Conservation (phyloP, 2,329 filamentous ascomycete species). For the Ophiostoma populinum region DNA sequence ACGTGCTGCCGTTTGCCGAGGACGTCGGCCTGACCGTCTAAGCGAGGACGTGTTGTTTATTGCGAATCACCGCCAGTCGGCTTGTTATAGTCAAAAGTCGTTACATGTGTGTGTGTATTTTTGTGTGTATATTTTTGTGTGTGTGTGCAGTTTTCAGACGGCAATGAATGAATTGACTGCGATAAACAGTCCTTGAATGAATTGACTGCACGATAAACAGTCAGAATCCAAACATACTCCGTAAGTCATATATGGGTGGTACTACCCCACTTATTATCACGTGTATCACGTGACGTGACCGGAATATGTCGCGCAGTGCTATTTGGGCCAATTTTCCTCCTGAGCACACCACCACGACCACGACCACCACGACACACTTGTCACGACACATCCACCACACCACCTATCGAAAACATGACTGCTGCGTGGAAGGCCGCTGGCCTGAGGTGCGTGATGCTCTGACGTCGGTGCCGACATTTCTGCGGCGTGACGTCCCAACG, state of each 20-base stretch:
- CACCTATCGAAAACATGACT: constrained; percentile 54
- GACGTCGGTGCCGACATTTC: no score
- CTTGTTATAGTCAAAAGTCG: no score
- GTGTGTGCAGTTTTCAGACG: no score
- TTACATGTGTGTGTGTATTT: not conserved
- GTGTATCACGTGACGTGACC: constrained; percentile 7
- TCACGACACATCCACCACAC: constrained; percentile 4
- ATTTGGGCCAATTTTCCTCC: constrained; percentile 8
- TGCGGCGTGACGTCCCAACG: no score
- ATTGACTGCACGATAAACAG: no score
- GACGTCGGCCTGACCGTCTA: constrained; percentile 93
- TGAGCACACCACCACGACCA: constrained; percentile 13
- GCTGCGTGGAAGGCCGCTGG: constrained; percentile 98
- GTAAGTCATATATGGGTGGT: no score
- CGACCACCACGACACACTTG: constrained; percentile 13
- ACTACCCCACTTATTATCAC: no score
- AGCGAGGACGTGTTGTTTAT: no score
- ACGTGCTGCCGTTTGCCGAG: constrained; percentile 78
- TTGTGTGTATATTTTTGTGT: not conserved
- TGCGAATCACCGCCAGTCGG: no score
- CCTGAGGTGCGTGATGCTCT: constrained; percentile 60
- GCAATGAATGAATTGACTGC: no score
- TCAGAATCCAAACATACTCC: no score
- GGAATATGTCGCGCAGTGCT: constrained; percentile 10
- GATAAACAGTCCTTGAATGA: no score